phyloP scores from a whole-genome alignment of 2,329 filamentous ascomycete species.

The Fusarium staphyleae region DNA sequence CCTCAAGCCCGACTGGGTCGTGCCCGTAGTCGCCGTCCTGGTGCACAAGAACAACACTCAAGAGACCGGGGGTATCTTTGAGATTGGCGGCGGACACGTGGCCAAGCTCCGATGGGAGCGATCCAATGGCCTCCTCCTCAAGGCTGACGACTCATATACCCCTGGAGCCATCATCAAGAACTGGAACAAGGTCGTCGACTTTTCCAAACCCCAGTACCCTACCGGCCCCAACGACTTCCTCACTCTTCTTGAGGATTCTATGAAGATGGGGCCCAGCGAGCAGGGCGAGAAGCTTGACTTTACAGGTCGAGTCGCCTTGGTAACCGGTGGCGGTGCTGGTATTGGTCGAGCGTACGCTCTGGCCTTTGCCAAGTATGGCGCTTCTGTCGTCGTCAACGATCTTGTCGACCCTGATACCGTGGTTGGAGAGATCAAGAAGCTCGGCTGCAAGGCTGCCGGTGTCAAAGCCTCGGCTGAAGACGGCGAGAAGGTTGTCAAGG shows the following conservation, averaged over 20 bases:
- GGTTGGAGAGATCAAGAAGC: conserved; percentile 89
- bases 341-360: conserved; percentile 91
- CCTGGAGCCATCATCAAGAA: conserved; percentile 86
- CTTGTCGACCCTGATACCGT: conserved; percentile 90
- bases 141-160: conserved; percentile 87
- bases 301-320: conserved; percentile 81
- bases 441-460: conserved; percentile 87
- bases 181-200: conserved; percentile 89
- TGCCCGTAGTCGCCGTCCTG: conserved; percentile 88
- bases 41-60: conserved; percentile 83
- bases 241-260: conserved; percentile 80
- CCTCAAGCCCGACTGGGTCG: conserved; percentile 92
- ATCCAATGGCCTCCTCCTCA: conserved; percentile 85
- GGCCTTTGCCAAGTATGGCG: conserved; percentile 84
- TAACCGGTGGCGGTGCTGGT: conserved; percentile 88
- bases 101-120: conserved; percentile 97
- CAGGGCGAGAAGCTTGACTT: conserved; percentile 79
- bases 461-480: conserved; percentile 95
- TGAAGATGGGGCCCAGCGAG: conserved; percentile 77
- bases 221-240: conserved; percentile 88
- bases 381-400: conserved; percentile 92
- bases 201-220: conserved; percentile 81
- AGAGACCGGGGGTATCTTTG: conserved; percentile 90
- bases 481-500: conserved; percentile 89
- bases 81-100: conserved; percentile 89